Base-by-base conservation (phyloP, 1,284 basidiomycete species). In the Ceratobasidium sp. region DNA sequence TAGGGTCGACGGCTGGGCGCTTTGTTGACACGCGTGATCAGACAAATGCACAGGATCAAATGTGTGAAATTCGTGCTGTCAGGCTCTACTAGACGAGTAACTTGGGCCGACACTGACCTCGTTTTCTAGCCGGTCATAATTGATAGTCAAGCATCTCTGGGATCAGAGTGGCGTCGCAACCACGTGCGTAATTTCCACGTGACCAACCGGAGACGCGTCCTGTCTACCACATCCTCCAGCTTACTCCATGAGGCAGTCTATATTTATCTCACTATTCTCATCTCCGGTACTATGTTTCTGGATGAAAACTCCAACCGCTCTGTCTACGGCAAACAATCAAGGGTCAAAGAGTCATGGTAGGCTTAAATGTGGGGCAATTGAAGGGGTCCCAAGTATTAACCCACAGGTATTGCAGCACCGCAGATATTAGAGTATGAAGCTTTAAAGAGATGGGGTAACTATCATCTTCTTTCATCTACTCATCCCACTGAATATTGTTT, bases 391-490 rank as follows among this genome's bases (percentile, higher is more conserved):
- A n/a, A n/a, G n/a, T n/a, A n/a, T n/a, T n/a, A n/a, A n/a, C n/a
- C n/a, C n/a, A n/a, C n/a, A n/a, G n/a, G n/a, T n/a, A n/a, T n/a
- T n/a, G n/a, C n/a, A n/a, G n/a, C n/a, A n/a, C n/a, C n/a, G n/a
- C n/a, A n/a, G n/a, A n/a, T n/a, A n/a, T n/a, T n/a, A n/a, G n/a
- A n/a, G n/a, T n/a, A n/a, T n/a, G n/a, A n/a, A n/a, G n/a, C n/a
- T n/a, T n/a, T n/a, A n/a, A 53, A 55, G 12, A 34, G 23, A 39
- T 69, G 21, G 34, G 45, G 64, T 69, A 43, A 39, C 34, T 45
- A 10, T 53, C 18, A 23, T 52, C 4, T 4, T 26, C 30, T 52
- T 8, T n/a, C 4, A 12, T 16, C 10, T 14, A n/a, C 18, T 16
- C 23, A 34, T n/a, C n/a, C n/a, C n/a, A n/a, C n/a, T n/a, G 21